phyloP scores from a whole-genome alignment of 176 grass and related monocot species.

The Hordeum vulgare region MorexV3_pseudomolecules_assembly NC_058520.1:1757622-1758121 shows the following conservation, averaged over 20 bases:
- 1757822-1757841: neutral
- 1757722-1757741: constrained; percentile 91
- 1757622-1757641: neutral
- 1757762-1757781: constrained; percentile 49
- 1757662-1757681: neutral
- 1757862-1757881: constrained; percentile 75
- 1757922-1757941: neutral
- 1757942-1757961: constrained; percentile 28
- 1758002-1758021: constrained; percentile 65
- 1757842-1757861: neutral
- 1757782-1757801: neutral
- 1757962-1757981: constrained; percentile 26
- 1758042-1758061: constrained; percentile 63
- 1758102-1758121: constrained; percentile 59
- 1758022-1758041: constrained; percentile 45
- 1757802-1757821: constrained; percentile 1
- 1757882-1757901: constrained; percentile 78
- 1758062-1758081: constrained; percentile 70
- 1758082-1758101: constrained; percentile 48
- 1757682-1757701: constrained; percentile 58
- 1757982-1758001: constrained; percentile 36
- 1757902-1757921: constrained; percentile 1
- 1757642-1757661: neutral
- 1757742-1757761: constrained; percentile 83
- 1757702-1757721: constrained; percentile 83